Base-by-base conservation (phyloP, 345 rosid genomes). In the Toxicodendron radicans region DNA sequence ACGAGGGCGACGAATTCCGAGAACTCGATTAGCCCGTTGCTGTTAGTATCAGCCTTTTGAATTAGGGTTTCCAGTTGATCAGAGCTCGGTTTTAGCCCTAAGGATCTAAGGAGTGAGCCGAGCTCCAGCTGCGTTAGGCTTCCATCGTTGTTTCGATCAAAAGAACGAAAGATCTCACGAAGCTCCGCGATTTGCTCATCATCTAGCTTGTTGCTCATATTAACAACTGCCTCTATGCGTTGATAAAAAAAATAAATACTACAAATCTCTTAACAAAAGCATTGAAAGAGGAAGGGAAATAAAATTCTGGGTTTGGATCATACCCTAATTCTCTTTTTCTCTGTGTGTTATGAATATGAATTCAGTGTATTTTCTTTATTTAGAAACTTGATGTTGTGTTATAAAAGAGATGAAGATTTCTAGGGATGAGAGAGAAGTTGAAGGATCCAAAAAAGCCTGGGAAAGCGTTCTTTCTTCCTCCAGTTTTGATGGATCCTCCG, bases 111-210 rank as follows among this genome's bases (percentile, higher is more conserved):
- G 59, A 95, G 89, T 12, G 98, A 95, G 49, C 94, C 96, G 5
- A 95, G 83, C 85, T 95, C 97, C 20, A 91, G 89, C 72, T 93
- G 94, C 0, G 99, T 95, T 53, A 95, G 78, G 79, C 98, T 90
- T 0, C 98, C 99, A 72, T 93, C 97, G 38, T 85, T 86, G 89
- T 93, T 90, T 73, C 90, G 80, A 66, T 95, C 98, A 43, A 95
- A 95, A 5, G 97, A 87, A 12, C 97, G 86, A 79, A 95, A 95
- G 57, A 91, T 90, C 67, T 92, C 91, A 3, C 90, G 91, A 14
- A 95, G 87, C 70, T 95, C 96, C 3, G 89, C 76, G 65, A 93
- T 85, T 73, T 95, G 98, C 18, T 84, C 95, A 3, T 91, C 97
- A 71, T 90, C 91, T 62, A 90, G 82, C 83, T 83, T 85, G 79